These are phyloP conservation scores for Aegilops tauschii DNA, from an alignment of 176 grass and related monocot species.

Conservation along the genomic window DNA sequence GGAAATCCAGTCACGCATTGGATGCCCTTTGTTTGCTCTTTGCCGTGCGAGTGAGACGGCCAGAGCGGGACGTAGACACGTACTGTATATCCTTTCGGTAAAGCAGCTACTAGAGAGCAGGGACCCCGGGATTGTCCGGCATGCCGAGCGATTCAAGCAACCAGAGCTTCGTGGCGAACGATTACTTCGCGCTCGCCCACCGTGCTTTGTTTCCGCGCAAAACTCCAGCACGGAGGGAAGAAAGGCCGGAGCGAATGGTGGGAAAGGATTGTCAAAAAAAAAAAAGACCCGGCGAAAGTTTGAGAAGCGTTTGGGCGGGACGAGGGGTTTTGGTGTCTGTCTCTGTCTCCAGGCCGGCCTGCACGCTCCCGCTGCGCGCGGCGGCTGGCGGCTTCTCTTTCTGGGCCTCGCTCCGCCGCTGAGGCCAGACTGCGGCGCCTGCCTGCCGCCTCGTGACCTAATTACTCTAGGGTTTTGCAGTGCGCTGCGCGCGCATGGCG, in stretches of 20 bases:
- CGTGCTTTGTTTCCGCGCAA: neutral
- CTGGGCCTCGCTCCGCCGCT: neutral
- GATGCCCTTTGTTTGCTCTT: constrained; percentile 2
- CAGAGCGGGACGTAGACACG: neutral
- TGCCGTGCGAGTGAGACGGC: neutral
- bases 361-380: constrained; percentile 38
- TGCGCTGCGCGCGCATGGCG: neutral
- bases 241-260: neutral
- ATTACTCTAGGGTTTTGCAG: neutral
- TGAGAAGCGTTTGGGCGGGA: neutral
- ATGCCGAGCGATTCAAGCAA: constrained; percentile 8
- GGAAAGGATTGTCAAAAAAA: neutral
- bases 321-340: neutral
- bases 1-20: neutral
- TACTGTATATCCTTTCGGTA: neutral
- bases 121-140: neutral
- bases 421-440: neutral
- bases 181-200: too few relatives aligned
- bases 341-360: constrained; percentile 24
- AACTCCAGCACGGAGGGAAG: neutral
- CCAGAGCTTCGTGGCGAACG: neutral
- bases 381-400: constrained; percentile 1
- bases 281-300: constrained; percentile 28
- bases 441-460: neutral
- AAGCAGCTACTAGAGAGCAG: neutral